Evolutionary conservation across 352 stramenopile species (phyloP), one percentile per base, ranked within the genome.

Genomic region (Phytopythium cucurbitacearum): DNA sequence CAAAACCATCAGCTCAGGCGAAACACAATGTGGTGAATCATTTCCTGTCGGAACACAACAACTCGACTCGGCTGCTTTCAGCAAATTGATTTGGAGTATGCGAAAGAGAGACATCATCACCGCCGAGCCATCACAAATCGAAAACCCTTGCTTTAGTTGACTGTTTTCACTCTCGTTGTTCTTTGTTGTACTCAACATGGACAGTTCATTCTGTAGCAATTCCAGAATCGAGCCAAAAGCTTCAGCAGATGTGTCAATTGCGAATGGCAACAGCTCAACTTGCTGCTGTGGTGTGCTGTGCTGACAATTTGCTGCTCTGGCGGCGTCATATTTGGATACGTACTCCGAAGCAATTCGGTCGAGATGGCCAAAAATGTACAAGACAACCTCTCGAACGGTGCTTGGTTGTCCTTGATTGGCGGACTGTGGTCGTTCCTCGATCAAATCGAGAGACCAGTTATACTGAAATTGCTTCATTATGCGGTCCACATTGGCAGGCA

Each of bases 321-420:
- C 2, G 21, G 21, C 2, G 2, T 28, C 21, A 28, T 28, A 28
- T 28, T 28, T 28, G 21, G 21, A 28, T 15, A 71, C 42, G 48
- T 79, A 80, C 1, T 59, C 50, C 0, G 55, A 34, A 3, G 70
- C 62, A 32, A 84, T 57, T 6, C 73, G 70, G 41, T 80, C 70
- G 1, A 84, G 53, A 53, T 84, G 70, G 0, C 70, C 70, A n/a
- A 69, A 33, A n/a, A 84, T 59, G 28, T 70, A 80, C 21, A 82
- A 56, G n/a, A 64, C 42, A 28, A 55, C 46, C 10, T 16, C 12
- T 15, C 16, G 33, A 11, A 48, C 9, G 6, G 42, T 36, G 0
- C 8, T 36, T 7, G 42, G 42, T 4, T 36, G 3, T 15, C 11
- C 21, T 3, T 12, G 42, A 34, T 16, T 3, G 16, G 11, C 4